phyloP scores from a whole-genome alignment of 208 protist genomes.

The Leishmania guyanensis region DNA sequence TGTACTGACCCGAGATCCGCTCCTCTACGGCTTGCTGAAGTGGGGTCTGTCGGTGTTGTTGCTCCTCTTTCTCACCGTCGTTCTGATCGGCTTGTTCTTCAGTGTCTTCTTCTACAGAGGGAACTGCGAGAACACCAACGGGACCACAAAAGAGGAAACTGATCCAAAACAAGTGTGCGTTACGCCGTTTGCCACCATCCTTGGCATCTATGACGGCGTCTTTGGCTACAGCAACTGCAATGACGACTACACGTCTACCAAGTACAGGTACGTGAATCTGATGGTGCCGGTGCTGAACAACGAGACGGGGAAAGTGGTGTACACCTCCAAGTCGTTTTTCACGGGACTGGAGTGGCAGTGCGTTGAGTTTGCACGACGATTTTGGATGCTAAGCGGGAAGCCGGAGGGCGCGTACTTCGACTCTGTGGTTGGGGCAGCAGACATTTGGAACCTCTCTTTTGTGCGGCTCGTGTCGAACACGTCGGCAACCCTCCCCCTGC shows the following conservation, averaged over 20 bases:
- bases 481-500: slow-evolving; percentile 35
- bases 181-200: slow-evolving; percentile 50
- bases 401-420: slow-evolving; percentile 63
- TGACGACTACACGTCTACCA: slow-evolving; percentile 36
- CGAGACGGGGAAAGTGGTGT: neutral
- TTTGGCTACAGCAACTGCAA: slow-evolving; percentile 80
- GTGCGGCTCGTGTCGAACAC: slow-evolving; percentile 40
- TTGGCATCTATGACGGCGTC: slow-evolving; percentile 54
- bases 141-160: too few relatives aligned
- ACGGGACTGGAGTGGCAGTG: slow-evolving; percentile 84
- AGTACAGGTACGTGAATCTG: slow-evolving; percentile 28
- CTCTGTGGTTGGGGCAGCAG: slow-evolving; percentile 52
- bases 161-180: slow-evolving; percentile 1
- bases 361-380: slow-evolving; percentile 86
- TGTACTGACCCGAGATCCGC: slow-evolving; percentile 25
- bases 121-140: slow-evolving; percentile 7
- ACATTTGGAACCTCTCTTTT: slow-evolving; percentile 68
- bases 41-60: slow-evolving; percentile 24
- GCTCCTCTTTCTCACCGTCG: slow-evolving; percentile 24
- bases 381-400: slow-evolving; percentile 70
- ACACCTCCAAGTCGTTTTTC: neutral
- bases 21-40: slow-evolving; percentile 28
- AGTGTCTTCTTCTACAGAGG: slow-evolving; percentile 8
- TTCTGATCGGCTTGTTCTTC: slow-evolving; percentile 28
- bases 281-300: neutral